Evolutionary conservation across 495 filamentous ascomycete genomes (phyloP).

Genomic region (Penicillium chermesinum): DNA sequence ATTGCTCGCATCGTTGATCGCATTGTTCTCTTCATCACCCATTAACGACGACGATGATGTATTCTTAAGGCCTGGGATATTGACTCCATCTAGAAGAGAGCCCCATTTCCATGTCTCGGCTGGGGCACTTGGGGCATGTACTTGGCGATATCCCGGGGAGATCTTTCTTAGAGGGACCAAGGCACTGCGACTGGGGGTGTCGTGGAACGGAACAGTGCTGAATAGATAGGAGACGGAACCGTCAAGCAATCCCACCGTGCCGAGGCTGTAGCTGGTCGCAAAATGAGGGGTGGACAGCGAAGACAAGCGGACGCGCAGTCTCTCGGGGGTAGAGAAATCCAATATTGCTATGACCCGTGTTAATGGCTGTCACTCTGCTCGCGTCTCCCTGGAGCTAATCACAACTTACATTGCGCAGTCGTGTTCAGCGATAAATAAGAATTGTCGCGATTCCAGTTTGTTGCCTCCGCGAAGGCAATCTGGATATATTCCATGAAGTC

Average conservation of each 20-base stretch:
- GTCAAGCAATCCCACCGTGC: conserved; percentile 79
- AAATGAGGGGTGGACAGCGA: conserved; percentile 88
- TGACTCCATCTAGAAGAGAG: conserved; percentile 27
- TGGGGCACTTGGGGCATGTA: conserved; percentile 42
- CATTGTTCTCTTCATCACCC: conserved; percentile 5
- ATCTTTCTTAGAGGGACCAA: conserved; percentile 59
- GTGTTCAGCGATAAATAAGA: conserved; percentile 83
- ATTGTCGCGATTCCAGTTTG: conserved; percentile 89
- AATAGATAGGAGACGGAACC: conserved; percentile 90
- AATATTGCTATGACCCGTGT: conserved; percentile 58
- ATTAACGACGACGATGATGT: neutral
- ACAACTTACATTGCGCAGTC: conserved; percentile 66
- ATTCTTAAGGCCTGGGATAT: conserved; percentile 16
- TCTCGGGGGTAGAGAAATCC: conserved; percentile 79
- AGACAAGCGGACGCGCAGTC: conserved; percentile 68
- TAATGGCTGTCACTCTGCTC: neutral
- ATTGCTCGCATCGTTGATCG: conserved; percentile 17
- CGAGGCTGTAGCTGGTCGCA: conserved; percentile 83
- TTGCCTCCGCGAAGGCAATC: conserved; percentile 80
- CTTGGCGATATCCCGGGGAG: conserved; percentile 64
- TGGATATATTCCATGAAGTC: conserved; percentile 99
- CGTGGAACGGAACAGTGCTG: conserved; percentile 66
- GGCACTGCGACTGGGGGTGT: conserved; percentile 50
- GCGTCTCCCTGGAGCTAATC: conserved; percentile 8
- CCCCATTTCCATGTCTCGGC: conserved; percentile 31